Base-by-base conservation (phyloP, 1,284 basidiomycete genomes). In the Ustilago xerochloae region DNA sequence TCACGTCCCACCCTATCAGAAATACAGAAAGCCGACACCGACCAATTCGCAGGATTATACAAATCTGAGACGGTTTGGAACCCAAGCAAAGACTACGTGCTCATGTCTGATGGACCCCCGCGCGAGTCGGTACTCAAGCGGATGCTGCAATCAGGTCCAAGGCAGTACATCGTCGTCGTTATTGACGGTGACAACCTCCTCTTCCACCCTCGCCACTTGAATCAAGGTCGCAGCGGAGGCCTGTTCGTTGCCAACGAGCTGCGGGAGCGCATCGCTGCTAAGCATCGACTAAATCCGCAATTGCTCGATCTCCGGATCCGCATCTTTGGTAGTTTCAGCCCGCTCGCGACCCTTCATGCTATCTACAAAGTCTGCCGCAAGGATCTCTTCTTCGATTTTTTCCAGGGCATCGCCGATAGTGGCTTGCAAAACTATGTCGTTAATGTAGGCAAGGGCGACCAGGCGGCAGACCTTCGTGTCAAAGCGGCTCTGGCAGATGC, bases 381-480 rank as follows among this genome's bases (percentile, higher is more conserved):
- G 13, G 53, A 45, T 3, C 1, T 50, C 2, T 57, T 65, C 22
- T 59, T 48, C 36, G 66, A 69, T 16, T 74, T 74, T 20, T 3
- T 64, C 6, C 54, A 70, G 9, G 72, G 58, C 4, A 47, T 75
- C 35, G 29, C 32, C 2, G 72, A 63, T 32, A 33, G 55, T n/a
- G 50, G 30, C 24, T 60, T 48, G 38, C 41, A 63, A 56, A 75
- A 65, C 54, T 75, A 75, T 36, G 28, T 63, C 7, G 60, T 75
- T 46, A 60, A 70, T 15, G 59, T 67, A 16, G 59, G 72, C 1
- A 51, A 48, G 16, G 72, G 29, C 1, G 26, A 30, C 9, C 72
- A 75, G 33, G 72, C 72, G 6, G 72, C 72, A 15, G 72, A 75
- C 33, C 13, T 56, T 20, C 54, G 72, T 6, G 72, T 70, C 46